Evolutionary conservation across 2,329 filamentous ascomycete genomes (phyloP).

Genomic region (Ceratocystis lukuohia): DNA sequence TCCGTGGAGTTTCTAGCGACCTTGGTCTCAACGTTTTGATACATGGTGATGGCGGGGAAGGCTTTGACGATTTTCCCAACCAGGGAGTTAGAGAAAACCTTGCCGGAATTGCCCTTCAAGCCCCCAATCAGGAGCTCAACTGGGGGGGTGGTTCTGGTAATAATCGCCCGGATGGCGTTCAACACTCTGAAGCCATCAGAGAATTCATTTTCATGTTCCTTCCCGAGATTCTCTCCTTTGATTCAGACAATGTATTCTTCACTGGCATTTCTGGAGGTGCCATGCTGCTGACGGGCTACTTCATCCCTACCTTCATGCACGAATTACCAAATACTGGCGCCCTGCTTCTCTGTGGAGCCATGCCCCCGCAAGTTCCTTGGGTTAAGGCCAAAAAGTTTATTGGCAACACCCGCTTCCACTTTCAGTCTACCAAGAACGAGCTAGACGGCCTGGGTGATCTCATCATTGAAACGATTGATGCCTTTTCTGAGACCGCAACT

Average conservation of each 20-base stretch:
- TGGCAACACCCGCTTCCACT: conserved; percentile 39
- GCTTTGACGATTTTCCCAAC: conserved; percentile 45
- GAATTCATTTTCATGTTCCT: conserved; percentile 42
- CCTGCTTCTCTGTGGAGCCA: conserved; percentile 41
- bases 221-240: conserved; percentile 40
- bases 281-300: conserved; percentile 42
- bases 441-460: conserved; percentile 29
- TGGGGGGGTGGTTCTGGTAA: conserved; percentile 39
- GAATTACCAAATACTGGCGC: conserved; percentile 39
- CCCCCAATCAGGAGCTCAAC: conserved; percentile 41
- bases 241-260: conserved; percentile 40
- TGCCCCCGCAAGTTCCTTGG: conserved; percentile 40
- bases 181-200: conserved; percentile 42
- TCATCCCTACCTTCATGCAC: conserved; percentile 42
- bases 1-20: conserved; percentile 25
- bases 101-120: conserved; percentile 40
- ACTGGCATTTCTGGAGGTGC: conserved; percentile 44
- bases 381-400: conserved; percentile 31
- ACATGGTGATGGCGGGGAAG: conserved; percentile 46
- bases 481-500: conserved; percentile 31
- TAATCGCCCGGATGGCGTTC: conserved; percentile 40
- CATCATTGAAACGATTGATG: conserved; percentile 37
- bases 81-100: conserved; percentile 38
- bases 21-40: conserved; percentile 44
- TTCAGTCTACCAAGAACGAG: conserved; percentile 41